Evolutionary conservation across 1,284 basidiomycete species (phyloP).

Genomic region (Tilletia setariae): DNA sequence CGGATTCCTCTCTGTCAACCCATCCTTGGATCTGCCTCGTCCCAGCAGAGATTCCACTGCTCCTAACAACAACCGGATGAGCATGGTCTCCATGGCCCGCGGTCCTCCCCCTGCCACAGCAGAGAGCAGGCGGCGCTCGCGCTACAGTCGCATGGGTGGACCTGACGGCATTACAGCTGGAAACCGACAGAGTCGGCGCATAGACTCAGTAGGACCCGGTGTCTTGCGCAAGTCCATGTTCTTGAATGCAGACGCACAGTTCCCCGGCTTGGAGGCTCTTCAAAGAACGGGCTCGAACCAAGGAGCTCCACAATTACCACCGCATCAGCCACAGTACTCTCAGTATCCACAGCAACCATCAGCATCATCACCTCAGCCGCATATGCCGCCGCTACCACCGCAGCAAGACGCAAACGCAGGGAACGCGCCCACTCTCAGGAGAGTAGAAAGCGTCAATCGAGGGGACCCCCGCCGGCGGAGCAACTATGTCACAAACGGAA

Average conservation of each 20-base stretch:
- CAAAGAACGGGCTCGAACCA: constrained; percentile 1
- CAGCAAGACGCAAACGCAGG: not conserved
- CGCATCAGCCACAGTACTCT: not conserved
- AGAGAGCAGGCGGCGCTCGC: constrained; percentile 16
- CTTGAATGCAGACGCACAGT: constrained; percentile 15
- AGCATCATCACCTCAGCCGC: not conserved
- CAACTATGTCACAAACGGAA: not conserved
- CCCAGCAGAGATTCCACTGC: constrained; percentile 1
- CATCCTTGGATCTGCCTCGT: constrained; percentile 16
- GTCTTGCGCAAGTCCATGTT: constrained; percentile 22
- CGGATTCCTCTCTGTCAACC: not conserved
- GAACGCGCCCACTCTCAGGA: constrained; percentile 12
- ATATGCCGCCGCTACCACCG: not conserved
- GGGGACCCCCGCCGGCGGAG: constrained; percentile 21
- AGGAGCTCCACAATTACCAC: not conserved
- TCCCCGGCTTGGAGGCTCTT: constrained; percentile 9
- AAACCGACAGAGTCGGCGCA: constrained; percentile 12
- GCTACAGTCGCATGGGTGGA: constrained; percentile 18
- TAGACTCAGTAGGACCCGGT: constrained; percentile 24
- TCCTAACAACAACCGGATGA: constrained; percentile 7
- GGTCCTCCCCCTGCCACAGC: constrained; percentile 22
- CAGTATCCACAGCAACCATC: not conserved
- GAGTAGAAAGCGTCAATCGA: constrained; percentile 19
- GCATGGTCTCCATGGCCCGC: constrained; percentile 5
- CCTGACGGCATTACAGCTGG: not conserved